Base-by-base conservation (phyloP, 1,139 yeast species). In the Nakaseomyces uthaithaninus region DNA sequence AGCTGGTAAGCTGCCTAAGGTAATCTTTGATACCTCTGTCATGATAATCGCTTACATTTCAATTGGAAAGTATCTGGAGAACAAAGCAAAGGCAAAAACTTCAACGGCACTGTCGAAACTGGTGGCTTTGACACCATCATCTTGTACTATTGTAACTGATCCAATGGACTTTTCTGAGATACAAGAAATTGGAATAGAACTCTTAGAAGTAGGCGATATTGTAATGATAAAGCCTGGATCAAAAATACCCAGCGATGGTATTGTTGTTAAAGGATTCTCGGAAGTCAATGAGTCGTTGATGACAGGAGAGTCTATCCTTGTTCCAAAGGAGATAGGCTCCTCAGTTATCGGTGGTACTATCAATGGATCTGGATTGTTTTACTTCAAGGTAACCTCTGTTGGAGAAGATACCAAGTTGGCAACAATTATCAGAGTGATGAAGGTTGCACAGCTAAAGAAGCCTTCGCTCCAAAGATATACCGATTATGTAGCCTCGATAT, bases 401-500 rank as follows among this genome's bases (percentile, higher is more conserved):
- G 96, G 96, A 6, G 79, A 80, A 46, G 79, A 82, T 48, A 89
- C 97, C 0, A 89, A 83, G 56, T 71, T 93, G 27, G 81, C 93
- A 38, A 91, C 86, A 55, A 87, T 93, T 46, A 91, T 93, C 43
- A 71, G 75, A 45, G 68, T 91, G 37, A 95, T 93, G 38, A 85
- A 80, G 56, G 84, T 85, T 41, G 95, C 98, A 0, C 98, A 93
- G 60, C 71, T 86, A 27, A 72, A 79, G 27, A 80, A 80, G 51
- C 95, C 97, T 1, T 95, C 96, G 1, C 84, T 89, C 26, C 98
- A 91, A 63, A 69, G 89, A 38, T 82, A 72, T 55, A 94, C 95
- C 0, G 99, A 91, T 60, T 72, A 69, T 42, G 67, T 89, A 39
- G 95, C 97, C 0, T 79, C 94, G 0, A 72, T 75, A 41, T 93